Percentiles rank a stretch among this genome's conserved stretches.
Conservation (phyloP, 164 flowering plant genomes). For the Piper longum region DNA sequence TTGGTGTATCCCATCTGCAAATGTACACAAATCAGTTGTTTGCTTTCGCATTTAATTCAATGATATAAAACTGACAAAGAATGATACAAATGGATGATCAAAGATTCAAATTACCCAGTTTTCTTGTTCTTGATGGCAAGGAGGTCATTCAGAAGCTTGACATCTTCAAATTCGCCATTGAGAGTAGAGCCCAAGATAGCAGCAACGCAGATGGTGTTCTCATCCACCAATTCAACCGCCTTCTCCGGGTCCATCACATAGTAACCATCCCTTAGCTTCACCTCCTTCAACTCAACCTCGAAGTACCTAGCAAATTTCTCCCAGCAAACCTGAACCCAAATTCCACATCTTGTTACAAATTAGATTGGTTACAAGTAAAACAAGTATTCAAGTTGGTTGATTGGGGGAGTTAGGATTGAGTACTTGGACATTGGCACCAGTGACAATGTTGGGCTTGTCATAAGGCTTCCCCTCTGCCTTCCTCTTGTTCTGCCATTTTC, state of each 20-base stretch:
- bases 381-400: background rate
- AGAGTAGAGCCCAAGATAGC: conserved; percentile 66
- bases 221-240: conserved; percentile 69
- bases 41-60: too few relatives aligned
- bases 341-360: background rate
- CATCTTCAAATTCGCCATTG: conserved; percentile 66
- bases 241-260: conserved; percentile 66
- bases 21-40: background rate
- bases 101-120: conserved; percentile 20
- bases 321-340: conserved; percentile 37
- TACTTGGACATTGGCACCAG: conserved; percentile 64
- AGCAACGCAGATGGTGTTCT: conserved; percentile 70
- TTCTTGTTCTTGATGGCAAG: conserved; percentile 40
- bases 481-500: conserved; percentile 61
- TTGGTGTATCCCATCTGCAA: conserved; percentile 43
- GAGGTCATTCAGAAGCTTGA: conserved; percentile 43
- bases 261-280: conserved; percentile 47
- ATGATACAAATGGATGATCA: too few relatives aligned
- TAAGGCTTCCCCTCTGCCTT: conserved; percentile 35
- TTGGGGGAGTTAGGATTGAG: background rate
- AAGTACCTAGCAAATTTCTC: conserved; percentile 73
- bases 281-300: conserved; percentile 69
- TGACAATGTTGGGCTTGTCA: conserved; percentile 66
- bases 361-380: background rate
- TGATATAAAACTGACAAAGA: too few relatives aligned